These are phyloP conservation scores for Malassezia obtusa DNA, from an alignment of 1,284 basidiomycete species.

Conservation along the genomic window DNA sequence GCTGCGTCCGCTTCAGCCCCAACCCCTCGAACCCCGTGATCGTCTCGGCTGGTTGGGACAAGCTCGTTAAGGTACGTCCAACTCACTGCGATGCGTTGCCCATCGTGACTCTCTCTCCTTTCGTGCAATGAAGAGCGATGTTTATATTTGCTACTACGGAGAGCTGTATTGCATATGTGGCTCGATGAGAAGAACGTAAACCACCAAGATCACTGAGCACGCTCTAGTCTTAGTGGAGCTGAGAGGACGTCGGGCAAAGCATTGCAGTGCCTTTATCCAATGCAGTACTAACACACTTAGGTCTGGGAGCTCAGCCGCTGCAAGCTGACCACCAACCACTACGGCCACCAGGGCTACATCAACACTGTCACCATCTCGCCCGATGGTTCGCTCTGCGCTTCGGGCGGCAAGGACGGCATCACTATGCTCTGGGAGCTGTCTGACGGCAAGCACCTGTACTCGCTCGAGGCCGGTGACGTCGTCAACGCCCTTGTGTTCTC, in stretches of 20 bases:
- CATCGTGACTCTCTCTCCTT: background rate
- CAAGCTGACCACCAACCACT: conserved; percentile 99
- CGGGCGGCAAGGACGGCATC: conserved; percentile 91
- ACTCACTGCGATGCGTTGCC: conserved; percentile 19
- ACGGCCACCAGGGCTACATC: conserved; percentile 98
- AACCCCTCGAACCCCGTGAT: conserved; percentile 97
- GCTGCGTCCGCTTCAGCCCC: conserved; percentile 98
- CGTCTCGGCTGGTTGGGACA: conserved; percentile 99
- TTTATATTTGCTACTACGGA: conserved; percentile 77
- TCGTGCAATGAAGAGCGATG: conserved; percentile 49
- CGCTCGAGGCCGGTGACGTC: conserved; percentile 93
- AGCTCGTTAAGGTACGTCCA: conserved; percentile 88
- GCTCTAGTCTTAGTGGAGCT: conserved; percentile 3
- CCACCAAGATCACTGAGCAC: conserved; percentile 68
- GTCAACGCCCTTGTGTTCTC: conserved; percentile 99
- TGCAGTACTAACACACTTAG: conserved; percentile 51
- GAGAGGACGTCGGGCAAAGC: background rate
- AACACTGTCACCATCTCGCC: conserved; percentile 98
- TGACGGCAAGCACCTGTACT: conserved; percentile 99
- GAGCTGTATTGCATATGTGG: conserved; percentile 48
- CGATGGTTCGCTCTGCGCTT: conserved; percentile 96
- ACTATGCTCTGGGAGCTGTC: conserved; percentile 99
- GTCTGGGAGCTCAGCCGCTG: conserved; percentile 99
- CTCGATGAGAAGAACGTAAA: conserved; percentile 60
- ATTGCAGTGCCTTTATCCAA: conserved; percentile 3